Evolutionary conservation across 176 grass and related monocot genomes (phyloP).

Genomic region (Themeda triandra): DNA sequence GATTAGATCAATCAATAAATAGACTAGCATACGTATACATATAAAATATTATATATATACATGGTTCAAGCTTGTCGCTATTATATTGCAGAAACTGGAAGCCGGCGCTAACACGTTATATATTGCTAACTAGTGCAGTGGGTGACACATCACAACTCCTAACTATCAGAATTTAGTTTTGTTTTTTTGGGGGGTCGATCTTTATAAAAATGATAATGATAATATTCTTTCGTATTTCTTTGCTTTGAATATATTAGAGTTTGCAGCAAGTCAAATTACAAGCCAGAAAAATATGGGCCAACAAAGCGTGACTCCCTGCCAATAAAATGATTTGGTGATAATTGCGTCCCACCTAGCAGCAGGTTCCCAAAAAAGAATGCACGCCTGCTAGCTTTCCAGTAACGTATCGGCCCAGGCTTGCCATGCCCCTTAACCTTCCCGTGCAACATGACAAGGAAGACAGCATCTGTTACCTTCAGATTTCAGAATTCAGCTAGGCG

Average conservation of each 20-base stretch:
- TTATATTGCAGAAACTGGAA: constrained; percentile 1
- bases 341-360: constrained; percentile 46
- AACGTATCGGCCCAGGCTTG: background rate
- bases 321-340: constrained; percentile 69
- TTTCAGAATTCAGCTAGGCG: background rate
- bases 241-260: background rate
- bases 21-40: background rate
- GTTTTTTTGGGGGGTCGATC: background rate
- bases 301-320: constrained; percentile 29
- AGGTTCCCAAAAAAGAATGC: constrained; percentile 37
- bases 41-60: background rate
- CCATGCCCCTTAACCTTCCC: background rate
- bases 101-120: background rate
- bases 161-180: constrained; percentile 4
- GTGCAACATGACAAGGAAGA: constrained; percentile 8
- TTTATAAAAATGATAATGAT: background rate
- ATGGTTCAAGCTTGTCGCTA: background rate
- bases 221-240: background rate
- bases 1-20: background rate
- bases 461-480: background rate
- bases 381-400: constrained; percentile 20
- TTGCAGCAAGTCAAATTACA: constrained; percentile 25
- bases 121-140: background rate
- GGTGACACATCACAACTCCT: constrained; percentile 25
- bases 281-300: constrained; percentile 24